Conservation (phyloP, 192 early-diverging fungal genomes). For the Glomus cerebriforme region DNA sequence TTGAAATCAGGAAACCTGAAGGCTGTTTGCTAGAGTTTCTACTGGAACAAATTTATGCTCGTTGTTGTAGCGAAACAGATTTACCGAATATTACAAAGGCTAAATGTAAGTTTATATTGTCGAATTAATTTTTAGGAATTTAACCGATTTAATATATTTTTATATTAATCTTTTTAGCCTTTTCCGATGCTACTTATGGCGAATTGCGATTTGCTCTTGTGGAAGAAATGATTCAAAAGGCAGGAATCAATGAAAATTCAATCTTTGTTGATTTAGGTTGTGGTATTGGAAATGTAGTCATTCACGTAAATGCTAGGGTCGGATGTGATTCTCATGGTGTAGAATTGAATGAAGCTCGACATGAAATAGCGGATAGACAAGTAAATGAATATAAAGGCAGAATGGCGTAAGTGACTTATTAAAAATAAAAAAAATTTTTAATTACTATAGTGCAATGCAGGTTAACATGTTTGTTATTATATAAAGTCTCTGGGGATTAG, state of each 20-base stretch:
- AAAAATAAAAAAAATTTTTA: neutral
- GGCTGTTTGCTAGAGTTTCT: neutral
- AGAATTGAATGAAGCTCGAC: constrained; percentile 89
- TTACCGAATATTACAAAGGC: neutral
- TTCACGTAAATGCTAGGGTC: constrained; percentile 91
- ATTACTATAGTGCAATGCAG: neutral
- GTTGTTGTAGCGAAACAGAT: neutral
- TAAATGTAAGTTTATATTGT: neutral
- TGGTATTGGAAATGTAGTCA: constrained; percentile 95
- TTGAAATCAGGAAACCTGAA: neutral
- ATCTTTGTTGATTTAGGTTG: constrained; percentile 93
- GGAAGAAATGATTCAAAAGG: constrained; percentile 76
- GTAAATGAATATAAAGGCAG: constrained; percentile 82
- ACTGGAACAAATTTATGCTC: neutral
- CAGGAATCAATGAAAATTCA: constrained; percentile 62
- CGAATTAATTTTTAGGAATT: neutral
- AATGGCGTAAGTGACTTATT: constrained; percentile 55
- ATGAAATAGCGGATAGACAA: constrained; percentile 75
- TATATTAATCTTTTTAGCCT: neutral
- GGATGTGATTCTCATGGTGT: constrained; percentile 84
- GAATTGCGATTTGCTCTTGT: constrained; percentile 87
- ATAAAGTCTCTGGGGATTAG: constrained; percentile 56
- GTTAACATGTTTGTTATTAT: neutral
- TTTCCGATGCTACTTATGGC: constrained; percentile 64
- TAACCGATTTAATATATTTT: neutral